These are phyloP conservation scores for Ceratocystis albifundus DNA, from an alignment of 2,329 filamentous ascomycete genomes.

Conservation along the genomic window DNA sequence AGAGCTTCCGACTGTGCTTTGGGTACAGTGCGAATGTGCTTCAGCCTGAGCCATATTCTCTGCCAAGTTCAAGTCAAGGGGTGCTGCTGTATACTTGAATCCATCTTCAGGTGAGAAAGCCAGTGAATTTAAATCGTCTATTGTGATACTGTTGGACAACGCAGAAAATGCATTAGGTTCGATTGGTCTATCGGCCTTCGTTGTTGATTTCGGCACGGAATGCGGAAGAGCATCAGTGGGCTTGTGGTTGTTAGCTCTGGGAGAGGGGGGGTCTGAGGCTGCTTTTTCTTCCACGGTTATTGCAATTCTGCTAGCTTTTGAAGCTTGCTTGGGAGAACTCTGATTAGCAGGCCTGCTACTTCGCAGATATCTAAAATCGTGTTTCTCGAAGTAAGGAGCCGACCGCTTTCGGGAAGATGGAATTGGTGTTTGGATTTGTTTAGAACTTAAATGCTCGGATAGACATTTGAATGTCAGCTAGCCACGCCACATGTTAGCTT, in stretches of 20 bases:
- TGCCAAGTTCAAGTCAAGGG: not conserved
- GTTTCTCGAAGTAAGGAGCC: conserved; percentile 10
- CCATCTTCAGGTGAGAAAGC: not conserved
- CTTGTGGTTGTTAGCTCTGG: not conserved
- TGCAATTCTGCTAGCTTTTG: not conserved
- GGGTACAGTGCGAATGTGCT: not conserved
- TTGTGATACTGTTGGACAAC: not conserved
- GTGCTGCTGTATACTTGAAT: not conserved
- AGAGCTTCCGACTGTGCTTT: not conserved
- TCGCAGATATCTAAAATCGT: conserved; percentile 13
- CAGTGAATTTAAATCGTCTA: not conserved
- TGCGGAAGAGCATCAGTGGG: not conserved
- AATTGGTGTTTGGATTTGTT: not conserved
- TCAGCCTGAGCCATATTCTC: not conserved
- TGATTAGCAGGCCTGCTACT: conserved; percentile 1
- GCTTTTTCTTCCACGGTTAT: not conserved
- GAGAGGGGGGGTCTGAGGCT: not conserved
- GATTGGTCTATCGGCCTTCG: not conserved
- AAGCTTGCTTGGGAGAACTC: conserved; percentile 30
- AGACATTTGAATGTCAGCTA: conserved; percentile 75
- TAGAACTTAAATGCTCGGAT: conserved; percentile 53
- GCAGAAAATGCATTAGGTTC: not conserved
- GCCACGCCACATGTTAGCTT: conserved; percentile 11
- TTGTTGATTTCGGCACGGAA: not conserved
- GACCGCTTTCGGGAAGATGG: conserved; percentile 15